Conservation (phyloP, 257 asterid species). For the Lantana camara region DNA sequence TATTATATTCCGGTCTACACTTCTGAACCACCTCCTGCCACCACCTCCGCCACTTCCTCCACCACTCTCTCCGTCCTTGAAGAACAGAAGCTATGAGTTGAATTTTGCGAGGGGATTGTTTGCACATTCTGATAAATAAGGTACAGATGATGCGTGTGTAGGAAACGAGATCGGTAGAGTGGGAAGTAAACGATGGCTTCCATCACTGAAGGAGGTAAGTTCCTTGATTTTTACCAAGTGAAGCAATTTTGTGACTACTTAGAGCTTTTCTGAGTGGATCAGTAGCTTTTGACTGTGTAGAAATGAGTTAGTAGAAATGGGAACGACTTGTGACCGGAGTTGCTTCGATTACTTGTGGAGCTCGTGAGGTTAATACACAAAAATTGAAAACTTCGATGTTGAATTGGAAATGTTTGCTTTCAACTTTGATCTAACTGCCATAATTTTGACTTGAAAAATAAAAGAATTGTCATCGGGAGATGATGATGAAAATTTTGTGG, state of each 20-base stretch:
- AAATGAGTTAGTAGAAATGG: too few species aligned
- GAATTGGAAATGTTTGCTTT: not conserved
- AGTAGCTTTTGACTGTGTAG: not conserved
- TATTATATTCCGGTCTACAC: too few species aligned
- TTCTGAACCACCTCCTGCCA: too few species aligned
- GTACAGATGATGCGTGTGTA: not conserved
- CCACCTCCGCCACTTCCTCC: too few species aligned
- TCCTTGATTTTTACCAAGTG: not conserved
- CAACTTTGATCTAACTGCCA: not conserved
- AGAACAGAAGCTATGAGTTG: too few species aligned
- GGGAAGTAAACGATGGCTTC: slow-evolving; percentile 18
- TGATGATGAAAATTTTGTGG: slow-evolving; percentile 9
- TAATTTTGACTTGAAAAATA: not conserved
- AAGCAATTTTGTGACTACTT: not conserved
- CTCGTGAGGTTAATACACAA: too few species aligned
- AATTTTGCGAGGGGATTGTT: not conserved
- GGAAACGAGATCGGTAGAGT: not conserved
- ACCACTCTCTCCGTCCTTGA: not conserved
- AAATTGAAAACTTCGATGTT: too few species aligned
- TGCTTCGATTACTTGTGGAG: too few species aligned
- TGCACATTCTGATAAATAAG: not conserved
- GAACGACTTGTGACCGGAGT: too few species aligned
- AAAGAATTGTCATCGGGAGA: not conserved
- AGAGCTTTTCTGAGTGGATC: not conserved
- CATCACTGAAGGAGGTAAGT: slow-evolving; percentile 20